Evolutionary conservation across 2,329 filamentous ascomycete species (phyloP), one percentile per base, ranked within the genome.

Genomic region (Emmonsia crescens): DNA sequence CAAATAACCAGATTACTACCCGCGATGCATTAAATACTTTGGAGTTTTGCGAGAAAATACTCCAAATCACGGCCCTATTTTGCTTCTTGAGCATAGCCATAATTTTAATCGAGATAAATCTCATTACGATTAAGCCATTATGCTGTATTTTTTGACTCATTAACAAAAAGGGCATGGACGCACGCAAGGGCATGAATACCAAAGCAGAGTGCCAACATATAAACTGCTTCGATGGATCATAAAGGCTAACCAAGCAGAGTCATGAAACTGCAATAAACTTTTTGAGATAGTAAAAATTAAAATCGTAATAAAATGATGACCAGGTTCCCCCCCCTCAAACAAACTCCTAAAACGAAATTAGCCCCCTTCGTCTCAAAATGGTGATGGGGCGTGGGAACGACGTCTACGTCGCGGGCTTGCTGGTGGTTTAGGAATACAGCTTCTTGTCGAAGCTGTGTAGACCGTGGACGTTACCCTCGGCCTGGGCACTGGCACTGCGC

Each of bases 371-470:
- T 16, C 14, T 44, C 21, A 29, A 44, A 33, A 42, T 42, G 16
- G 40, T 6, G 24, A 31, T 38, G 8, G 33, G 54, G 3, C 16
- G 8, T 52, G 8, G 24, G n/a, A 42, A 42, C 10, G 33, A 40
- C 8, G 24, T 44, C 36, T 29, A 57, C 1, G 8, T 46, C 21
- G 27, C 40, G 8, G 21, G 27, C 16, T 33, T 52, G 48, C 24
- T 31, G 27, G 1, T 46, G 1, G 29, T 61, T 73, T 85, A 96
- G 71, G 91, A 91, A 79, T 96, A 99, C 68, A 99, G 88, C 85
- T 97, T 99, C 89, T 99, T 99, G 83, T 97, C 94, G 75, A 96
- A 97, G 75, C 90, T 93, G 81, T 97, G 91, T 83, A 99, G 91
- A 63, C 85, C 85, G 80, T 97, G 95, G 64, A 99, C 92, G 74